Base-by-base conservation (phyloP, 495 filamentous ascomycete genomes). In the Aspergillus steynii region DNA sequence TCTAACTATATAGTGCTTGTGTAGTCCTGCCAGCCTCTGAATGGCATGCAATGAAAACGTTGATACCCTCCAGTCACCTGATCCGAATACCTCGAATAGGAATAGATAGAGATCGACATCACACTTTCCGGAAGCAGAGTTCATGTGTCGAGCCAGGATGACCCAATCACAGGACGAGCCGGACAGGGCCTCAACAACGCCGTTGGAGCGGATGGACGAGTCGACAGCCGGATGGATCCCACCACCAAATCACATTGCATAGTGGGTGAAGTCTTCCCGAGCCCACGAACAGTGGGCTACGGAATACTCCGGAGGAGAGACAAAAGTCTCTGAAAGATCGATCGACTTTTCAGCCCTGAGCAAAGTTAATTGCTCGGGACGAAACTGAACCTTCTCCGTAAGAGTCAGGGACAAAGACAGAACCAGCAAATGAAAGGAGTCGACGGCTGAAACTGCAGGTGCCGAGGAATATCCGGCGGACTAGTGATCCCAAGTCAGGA, bases 41-140 rank as follows among this genome's bases (percentile, higher is more conserved):
- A 26, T 50, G 29, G 47, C 29, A 53, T 63, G 61, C 56, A 59
- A 63, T 63, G 61, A 42, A 63, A 59, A 63, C 51, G 61, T 62
- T 53, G 37, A 56, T 50, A 62, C 55, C 50, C 60, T 42, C 37
- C 7, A 42, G 37, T 42, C 37, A 42, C 9, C 37, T 42, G 37
- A 42, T 42, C 37, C 20, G 20, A 20, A 20, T 20, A 20, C 20
- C 20, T 20, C 20, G 20, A 20, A 20, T 20, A 20, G 20, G 20
- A 20, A 20, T 20, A 20, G 20, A 20, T 20, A 10, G 7, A 1
- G 37, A 42, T 42, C 37, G 37, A 8, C 37, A 10, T 14, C 3
- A 3, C 12, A 2, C 9, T 42, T 42, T 14, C 37, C 37, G 4
- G 1, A 14, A 10, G 12, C 14, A 42, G 37, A 2, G 37, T 3